Conservation (phyloP, 1,284 basidiomycete species). For the Tilletia caries region DNA sequence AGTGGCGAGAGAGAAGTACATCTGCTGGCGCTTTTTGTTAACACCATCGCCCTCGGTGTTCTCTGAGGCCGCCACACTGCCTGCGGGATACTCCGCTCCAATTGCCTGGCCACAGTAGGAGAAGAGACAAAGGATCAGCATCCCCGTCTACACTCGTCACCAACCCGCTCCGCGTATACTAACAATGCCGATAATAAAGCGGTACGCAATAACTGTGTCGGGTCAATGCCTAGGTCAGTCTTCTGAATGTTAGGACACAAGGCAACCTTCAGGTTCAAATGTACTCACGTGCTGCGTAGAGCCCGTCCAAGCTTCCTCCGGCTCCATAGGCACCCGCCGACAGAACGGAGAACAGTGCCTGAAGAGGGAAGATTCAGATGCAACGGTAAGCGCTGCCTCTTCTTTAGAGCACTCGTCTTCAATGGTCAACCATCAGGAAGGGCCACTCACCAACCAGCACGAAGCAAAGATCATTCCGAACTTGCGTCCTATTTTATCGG, state of each 20-base stretch:
- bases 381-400: no score
- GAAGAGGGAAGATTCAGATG: no score
- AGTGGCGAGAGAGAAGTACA: constrained; percentile 79
- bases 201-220: constrained; percentile 61
- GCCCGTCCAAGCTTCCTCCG: constrained; percentile 66
- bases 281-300: constrained; percentile 69
- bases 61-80: constrained; percentile 82
- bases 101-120: constrained; percentile 46
- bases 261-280: neutral
- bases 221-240: no score
- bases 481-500: constrained; percentile 60
- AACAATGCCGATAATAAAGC: constrained; percentile 51
- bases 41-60: constrained; percentile 73
- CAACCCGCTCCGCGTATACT: neutral
- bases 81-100: constrained; percentile 86
- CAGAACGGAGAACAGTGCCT: constrained; percentile 56
- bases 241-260: no score
- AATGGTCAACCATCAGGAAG: no score
- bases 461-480: constrained; percentile 69
- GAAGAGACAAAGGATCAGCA: neutral
- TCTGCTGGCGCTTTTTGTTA: constrained; percentile 72
- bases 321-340: constrained; percentile 80
- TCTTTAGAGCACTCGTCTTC: no score
- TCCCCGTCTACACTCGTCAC: neutral
- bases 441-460: constrained; percentile 29